Conservation (phyloP, 345 rosid genomes). For the Sisymbrium irio region DNA sequence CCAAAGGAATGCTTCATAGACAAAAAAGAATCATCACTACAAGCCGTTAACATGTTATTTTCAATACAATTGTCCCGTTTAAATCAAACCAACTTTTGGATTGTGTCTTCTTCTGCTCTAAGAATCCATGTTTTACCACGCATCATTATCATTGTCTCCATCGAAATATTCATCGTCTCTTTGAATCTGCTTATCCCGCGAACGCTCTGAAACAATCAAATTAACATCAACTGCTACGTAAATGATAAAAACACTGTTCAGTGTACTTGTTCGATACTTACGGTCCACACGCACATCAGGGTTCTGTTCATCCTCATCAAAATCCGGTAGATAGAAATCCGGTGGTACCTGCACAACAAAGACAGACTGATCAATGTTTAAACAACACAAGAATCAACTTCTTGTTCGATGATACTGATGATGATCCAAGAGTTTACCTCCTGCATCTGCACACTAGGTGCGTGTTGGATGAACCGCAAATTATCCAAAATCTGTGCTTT, state of each 20-base stretch:
- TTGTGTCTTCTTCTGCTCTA: background rate
- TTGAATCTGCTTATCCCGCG: constrained; percentile 83
- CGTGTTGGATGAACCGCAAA: constrained; percentile 86
- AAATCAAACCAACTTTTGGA: background rate
- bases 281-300: constrained; percentile 86
- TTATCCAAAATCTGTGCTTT: constrained; percentile 90
- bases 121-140: constrained; percentile 43
- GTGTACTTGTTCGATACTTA: constrained; percentile 39
- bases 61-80: background rate
- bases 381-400: background rate
- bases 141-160: constrained; percentile 83
- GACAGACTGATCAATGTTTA: background rate
- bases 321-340: constrained; percentile 88
- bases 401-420: background rate
- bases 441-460: constrained; percentile 94
- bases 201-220: constrained; percentile 63
- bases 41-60: background rate
- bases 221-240: too few relatives aligned
- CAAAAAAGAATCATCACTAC: too few relatives aligned
- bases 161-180: constrained; percentile 85
- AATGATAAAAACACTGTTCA: too few relatives aligned
- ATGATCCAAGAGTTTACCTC: constrained; percentile 54
- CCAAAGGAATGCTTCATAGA: too few relatives aligned
- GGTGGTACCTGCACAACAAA: constrained; percentile 74
- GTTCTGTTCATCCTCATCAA: constrained; percentile 86